Base-by-base conservation (phyloP, 371 early-diverging fungal genomes). In the Rhizopus sp. region DNA sequence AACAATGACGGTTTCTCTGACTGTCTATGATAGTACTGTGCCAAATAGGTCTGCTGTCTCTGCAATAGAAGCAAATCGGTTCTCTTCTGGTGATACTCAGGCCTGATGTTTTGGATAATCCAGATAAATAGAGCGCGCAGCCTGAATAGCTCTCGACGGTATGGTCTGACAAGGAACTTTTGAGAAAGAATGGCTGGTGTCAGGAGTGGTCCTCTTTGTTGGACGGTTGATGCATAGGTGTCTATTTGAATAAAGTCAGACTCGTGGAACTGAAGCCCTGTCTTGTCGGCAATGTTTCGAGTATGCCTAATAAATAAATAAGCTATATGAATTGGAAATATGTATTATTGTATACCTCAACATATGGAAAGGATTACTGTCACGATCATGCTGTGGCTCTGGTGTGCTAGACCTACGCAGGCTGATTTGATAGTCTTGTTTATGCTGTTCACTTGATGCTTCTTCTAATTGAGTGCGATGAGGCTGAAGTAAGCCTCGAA, bases 101-200 rank as follows among this genome's bases (percentile, higher is more conserved):
- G 71, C 3, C 66, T 54, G 45, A 85, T 81, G 46, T 82, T 83
- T 51, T 82, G 82, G 35, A 77, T 67, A 5, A 85, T 56, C 85
- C 85, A 85, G 5, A 77, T 67, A 62, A 83, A 85, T 37, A 85
- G 62, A 5, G 73, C 73, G 0, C 85, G 71, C 0, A 83, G 42
- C 38, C 72, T 72, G 23, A 66, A 72, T 5, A 85, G 51, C 1
- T 78, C 77, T 40, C 71, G 72, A 8, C 72, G 68, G 41, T 83
- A 83, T 0, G 85, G 85, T 29, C 85, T 60, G 7, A 70, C 73
- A 4, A 85, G 56, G 49, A 79, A 83, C 51, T 82, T 81, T 61
- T 77, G 77, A 7, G 83, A 75, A 8, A 85, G 53, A 4, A 82
- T 41, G 39, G 68, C 61, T 7, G 85, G 82, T 0, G 85, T 85